phyloP scores from a whole-genome alignment of 352 stramenopile species.

The Phytophthora brassicae region DNA sequence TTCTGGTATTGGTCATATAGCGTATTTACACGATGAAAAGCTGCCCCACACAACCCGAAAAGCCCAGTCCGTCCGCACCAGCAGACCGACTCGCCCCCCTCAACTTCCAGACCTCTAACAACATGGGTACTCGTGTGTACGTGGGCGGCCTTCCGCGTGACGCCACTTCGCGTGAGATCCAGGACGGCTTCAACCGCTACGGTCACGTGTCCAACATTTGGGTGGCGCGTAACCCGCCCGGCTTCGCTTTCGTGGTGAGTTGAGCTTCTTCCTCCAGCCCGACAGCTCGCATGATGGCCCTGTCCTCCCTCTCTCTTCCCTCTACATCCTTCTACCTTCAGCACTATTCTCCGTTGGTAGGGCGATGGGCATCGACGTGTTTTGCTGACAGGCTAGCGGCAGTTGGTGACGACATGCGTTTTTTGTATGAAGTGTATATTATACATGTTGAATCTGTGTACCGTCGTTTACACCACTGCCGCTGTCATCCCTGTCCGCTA shows the following conservation, averaged over 20 bases:
- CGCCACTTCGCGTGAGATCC: constrained; percentile 78
- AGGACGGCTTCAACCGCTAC: constrained; percentile 84
- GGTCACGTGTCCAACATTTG: constrained; percentile 87
- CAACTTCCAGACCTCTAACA: constrained; percentile 27
- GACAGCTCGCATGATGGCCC: constrained; percentile 37
- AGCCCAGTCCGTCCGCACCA: constrained; percentile 22
- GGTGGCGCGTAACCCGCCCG: constrained; percentile 84
- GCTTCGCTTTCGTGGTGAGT: constrained; percentile 91
- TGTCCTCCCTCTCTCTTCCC: constrained; percentile 22
- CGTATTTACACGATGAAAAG: background rate
- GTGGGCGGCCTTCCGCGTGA: constrained; percentile 81
- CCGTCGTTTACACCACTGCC: background rate
- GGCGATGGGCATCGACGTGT: background rate
- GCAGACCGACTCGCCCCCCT: constrained; percentile 9
- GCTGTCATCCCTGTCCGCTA: background rate
- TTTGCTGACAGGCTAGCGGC: background rate
- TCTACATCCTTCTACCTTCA: constrained; percentile 6
- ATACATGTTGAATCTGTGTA: constrained; percentile 9
- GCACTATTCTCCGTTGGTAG: too few species aligned
- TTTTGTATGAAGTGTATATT: constrained; percentile 21
- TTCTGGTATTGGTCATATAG: constrained; percentile 25
- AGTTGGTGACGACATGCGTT: constrained; percentile 21
- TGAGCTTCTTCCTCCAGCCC: constrained; percentile 28
- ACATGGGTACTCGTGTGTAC: constrained; percentile 83
- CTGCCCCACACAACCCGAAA: constrained; percentile 28